Evolutionary conservation across 1,284 basidiomycete genomes (phyloP).

Genomic region (Leccinum pachyderme): DNA sequence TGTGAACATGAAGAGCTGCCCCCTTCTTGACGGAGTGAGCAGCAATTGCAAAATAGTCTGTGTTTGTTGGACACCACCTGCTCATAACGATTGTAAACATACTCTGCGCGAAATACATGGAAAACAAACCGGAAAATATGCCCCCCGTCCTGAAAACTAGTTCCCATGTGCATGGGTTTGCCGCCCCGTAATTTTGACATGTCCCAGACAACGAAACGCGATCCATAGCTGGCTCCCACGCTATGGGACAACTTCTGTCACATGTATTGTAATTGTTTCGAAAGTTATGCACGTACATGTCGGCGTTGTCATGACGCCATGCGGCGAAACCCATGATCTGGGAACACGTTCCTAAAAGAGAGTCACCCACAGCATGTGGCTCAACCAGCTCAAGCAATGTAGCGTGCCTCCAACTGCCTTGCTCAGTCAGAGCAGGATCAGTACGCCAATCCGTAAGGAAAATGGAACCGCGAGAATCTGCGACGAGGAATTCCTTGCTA

Average conservation of each 20-base stretch:
- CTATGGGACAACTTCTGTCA: constrained; percentile 37
- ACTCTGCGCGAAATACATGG: neutral
- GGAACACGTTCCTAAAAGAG: constrained; percentile 45
- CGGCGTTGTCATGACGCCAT: constrained; percentile 65
- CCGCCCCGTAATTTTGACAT: constrained; percentile 67
- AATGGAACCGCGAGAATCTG: constrained; percentile 68
- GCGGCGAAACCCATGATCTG: constrained; percentile 57
- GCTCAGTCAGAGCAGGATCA: constrained; percentile 55
- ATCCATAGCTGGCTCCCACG: constrained; percentile 69
- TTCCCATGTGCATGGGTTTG: constrained; percentile 58
- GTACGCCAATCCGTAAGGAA: constrained; percentile 78
- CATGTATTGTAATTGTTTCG: neutral
- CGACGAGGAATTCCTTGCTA: constrained; percentile 72
- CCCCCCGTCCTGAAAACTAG: constrained; percentile 63
- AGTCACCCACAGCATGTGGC: constrained; percentile 57
- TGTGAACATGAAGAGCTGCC: constrained; percentile 68
- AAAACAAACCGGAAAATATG: constrained; percentile 60
- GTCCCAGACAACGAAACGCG: constrained; percentile 73
- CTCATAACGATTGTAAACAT: constrained; percentile 8
- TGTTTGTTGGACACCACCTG: constrained; percentile 75
- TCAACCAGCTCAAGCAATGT: constrained; percentile 70
- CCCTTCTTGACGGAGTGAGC: constrained; percentile 55
- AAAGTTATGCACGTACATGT: constrained; percentile 56
- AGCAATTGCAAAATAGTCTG: constrained; percentile 74
- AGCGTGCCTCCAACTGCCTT: constrained; percentile 55